Evolutionary conservation across 805 yeast species (phyloP).

Genomic region (Teunomyces aglyptinius): DNA sequence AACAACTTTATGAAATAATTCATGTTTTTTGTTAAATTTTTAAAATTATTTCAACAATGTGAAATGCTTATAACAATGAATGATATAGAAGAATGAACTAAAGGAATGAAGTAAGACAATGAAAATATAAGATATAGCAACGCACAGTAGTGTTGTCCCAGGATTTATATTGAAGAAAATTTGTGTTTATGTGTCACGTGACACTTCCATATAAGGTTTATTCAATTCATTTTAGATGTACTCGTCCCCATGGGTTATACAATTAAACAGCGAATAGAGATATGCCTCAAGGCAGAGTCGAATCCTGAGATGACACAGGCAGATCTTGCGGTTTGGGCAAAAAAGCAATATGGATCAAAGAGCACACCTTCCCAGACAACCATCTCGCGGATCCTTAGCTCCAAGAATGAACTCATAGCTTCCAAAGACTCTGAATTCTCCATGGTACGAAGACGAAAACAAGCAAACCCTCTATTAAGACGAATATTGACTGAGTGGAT

Average conservation of each 20-base stretch:
- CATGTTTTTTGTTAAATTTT: background rate
- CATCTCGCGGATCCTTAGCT: slow-evolving; percentile 57
- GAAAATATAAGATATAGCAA: no score
- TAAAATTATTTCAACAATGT: no score
- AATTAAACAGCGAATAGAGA: slow-evolving; percentile 61
- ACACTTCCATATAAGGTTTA: background rate
- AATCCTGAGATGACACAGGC: slow-evolving; percentile 67
- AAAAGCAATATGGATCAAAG: slow-evolving; percentile 47
- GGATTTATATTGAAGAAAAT: no score
- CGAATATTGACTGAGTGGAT: slow-evolving; percentile 69
- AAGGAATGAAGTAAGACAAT: no score
- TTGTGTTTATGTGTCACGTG: background rate
- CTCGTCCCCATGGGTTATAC: slow-evolving; percentile 49
- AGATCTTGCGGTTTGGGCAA: slow-evolving; percentile 66
- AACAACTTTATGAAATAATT: background rate
- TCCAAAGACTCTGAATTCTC: slow-evolving; percentile 51
- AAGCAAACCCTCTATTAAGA: slow-evolving; percentile 53
- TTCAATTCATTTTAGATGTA: background rate
- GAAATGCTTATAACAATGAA: no score
- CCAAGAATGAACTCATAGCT: slow-evolving; percentile 52
- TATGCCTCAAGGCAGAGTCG: slow-evolving; percentile 66
- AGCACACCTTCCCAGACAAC: slow-evolving; percentile 68
- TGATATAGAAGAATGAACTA: background rate
- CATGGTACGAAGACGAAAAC: slow-evolving; percentile 52
- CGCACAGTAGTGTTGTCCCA: no score